Base-by-base conservation (phyloP, 169 alveolate genomes). In the Theileria luwenshuni region DNA sequence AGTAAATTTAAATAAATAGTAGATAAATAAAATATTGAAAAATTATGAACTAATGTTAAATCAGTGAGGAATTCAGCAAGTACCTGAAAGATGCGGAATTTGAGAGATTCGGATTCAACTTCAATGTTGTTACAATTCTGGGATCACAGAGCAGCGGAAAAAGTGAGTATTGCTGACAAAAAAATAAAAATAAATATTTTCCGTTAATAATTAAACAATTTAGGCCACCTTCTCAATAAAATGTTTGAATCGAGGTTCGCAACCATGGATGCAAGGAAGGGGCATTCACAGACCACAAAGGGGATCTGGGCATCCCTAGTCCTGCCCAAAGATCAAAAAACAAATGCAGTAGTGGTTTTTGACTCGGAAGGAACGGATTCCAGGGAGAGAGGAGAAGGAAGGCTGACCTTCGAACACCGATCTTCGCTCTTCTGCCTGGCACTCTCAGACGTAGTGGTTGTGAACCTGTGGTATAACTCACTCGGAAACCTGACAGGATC, bases 101-200 rank as follows among this genome's bases (percentile, higher is more conserved):
- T 63, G 89, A 74, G 51, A 62, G 62, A 19, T 33, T 49, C 30
- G 90, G 90, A 1, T 83, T 84, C 68, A 58, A 69, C 49, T 94
- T 76, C 83, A 92, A 92, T 79, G 97, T 94, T 28, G 74, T 93
- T 60, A 90, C 97, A 15, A 89, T 94, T 33, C 74, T 94, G 41
- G 97, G 97, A 25, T 89, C 95, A 42, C 97, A 94, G 80, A 91
- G 96, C 80, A 94, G 97, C 74, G 97, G 97, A 33, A 94, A 94
- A 84, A 94, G 97, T 88, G 60, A 74, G 0, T 23, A 56, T 56
- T 56, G n/a, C n/a, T n/a, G n/a, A n/a, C n/a, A n/a, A n/a, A n/a
- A n/a, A n/a, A n/a, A n/a, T n/a, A n/a, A n/a, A n/a, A n/a, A n/a
- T n/a, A n/a, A n/a, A n/a, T n/a, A n/a, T n/a, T n/a, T n/a, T n/a